Evolutionary conservation across 345 rosid species (phyloP).

Genomic region (Adansonia digitata): DNA sequence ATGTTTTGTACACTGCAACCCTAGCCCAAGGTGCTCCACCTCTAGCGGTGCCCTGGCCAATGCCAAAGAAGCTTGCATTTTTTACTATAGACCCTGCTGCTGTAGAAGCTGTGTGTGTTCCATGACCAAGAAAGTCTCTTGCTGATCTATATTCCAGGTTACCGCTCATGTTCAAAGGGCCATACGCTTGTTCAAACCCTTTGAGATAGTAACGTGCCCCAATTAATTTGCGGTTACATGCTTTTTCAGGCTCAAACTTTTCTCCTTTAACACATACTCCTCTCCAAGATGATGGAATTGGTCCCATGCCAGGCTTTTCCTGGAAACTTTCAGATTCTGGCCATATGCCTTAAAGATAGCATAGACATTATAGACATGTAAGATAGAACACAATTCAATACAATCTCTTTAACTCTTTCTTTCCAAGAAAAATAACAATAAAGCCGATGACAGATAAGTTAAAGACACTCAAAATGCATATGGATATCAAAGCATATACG

Average conservation of each 20-base stretch:
- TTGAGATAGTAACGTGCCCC: constrained; percentile 64
- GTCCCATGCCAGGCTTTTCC: constrained; percentile 33
- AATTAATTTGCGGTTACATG: constrained; percentile 59
- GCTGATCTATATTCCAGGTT: constrained; percentile 46
- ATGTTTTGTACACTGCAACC: constrained; percentile 47
- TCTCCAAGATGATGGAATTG: constrained; percentile 54
- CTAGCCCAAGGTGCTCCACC: constrained; percentile 64
- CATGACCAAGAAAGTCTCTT: constrained; percentile 39
- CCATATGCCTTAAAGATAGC: constrained; percentile 51
- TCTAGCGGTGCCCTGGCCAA: constrained; percentile 37
- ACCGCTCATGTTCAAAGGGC: constrained; percentile 25
- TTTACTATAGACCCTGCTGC: constrained; percentile 39
- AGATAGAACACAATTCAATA: background rate
- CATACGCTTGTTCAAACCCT: constrained; percentile 40
- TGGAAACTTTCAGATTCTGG: constrained; percentile 63
- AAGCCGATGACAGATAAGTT: background rate
- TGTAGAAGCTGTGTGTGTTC: constrained; percentile 57
- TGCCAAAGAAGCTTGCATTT: constrained; percentile 29
- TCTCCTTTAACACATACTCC: constrained; percentile 58
- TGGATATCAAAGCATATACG: background rate
- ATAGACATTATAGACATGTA: background rate
- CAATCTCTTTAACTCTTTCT: background rate
- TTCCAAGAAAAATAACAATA: no score
- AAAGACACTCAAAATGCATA: background rate
- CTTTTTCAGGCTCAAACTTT: constrained; percentile 35